Evolutionary conservation across 306 rosid species (phyloP), one percentile per base, ranked within the genome.

Genomic region (Adenanthera pavonina): DNA sequence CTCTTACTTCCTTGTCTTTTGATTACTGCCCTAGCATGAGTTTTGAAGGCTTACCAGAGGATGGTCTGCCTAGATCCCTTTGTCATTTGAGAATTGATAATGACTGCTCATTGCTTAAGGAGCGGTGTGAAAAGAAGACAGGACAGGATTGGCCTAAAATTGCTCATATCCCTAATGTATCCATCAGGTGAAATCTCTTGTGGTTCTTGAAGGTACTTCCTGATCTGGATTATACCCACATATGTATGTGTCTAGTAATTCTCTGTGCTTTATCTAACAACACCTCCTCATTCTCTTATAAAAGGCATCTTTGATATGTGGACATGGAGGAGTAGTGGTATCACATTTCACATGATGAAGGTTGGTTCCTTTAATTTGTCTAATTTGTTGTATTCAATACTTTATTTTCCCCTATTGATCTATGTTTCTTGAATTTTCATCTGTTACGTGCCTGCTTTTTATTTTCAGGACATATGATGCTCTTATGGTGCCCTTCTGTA

Each of bases 21-120:
- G 0, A 0, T 0, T 0, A 0, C 0, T 43, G 51, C 8, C 16
- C 7, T 9, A 0, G 8, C 2, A 5, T 68, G 35, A 41, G 52
- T 41, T 16, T 68, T 19, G 52, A 68, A 41, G 15, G 4, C 73
- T 2, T 68, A 30, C 52, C 52, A 8, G 52, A 41, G 4, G 15
- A 40, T 2, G 52, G 52, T 41, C n/a, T 68, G 1, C 73, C 73
- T 8, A 13, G 11, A 6, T 41, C 73, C 73, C 13, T 68, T 68
- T 68, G 34, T 40, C 52, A 43, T n/a, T 68, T 68, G 8, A 0
- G 0, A 40, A 17, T 67, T 67, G 47, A 8, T 15, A 0, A 9
- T 1, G 1, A 1, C 4, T 68, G 52, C 9, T 1, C 17, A 0
- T 68, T 68, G 48, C 30, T 38, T 0, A 38, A 7, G 35, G 16